These are phyloP conservation scores for Massospora cicadina DNA, from an alignment of 371 early-diverging fungal species.

Conservation along the genomic window DNA sequence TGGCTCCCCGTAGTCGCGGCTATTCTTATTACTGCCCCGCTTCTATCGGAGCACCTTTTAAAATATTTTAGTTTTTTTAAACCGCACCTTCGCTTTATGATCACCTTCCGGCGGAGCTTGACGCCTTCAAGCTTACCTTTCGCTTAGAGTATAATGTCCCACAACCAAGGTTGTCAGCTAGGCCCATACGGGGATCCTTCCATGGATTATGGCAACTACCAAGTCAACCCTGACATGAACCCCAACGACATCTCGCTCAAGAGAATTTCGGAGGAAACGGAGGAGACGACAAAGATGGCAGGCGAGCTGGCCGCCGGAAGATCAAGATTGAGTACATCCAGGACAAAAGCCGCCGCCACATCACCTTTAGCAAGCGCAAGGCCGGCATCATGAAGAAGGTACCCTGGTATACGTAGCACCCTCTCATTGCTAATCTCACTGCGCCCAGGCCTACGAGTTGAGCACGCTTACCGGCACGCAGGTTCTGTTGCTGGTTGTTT, in stretches of 20 bases:
- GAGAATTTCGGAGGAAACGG: neutral
- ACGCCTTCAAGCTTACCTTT: neutral
- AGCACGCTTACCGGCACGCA: conserved; percentile 93
- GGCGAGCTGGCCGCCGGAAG: conserved; percentile 43
- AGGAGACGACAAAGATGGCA: neutral
- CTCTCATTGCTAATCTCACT: neutral
- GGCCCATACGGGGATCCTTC: neutral
- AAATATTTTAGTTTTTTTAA: too few relatives aligned
- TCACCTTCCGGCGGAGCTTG: too few relatives aligned
- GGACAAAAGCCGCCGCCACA: conserved; percentile 87
- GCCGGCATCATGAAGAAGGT: conserved; percentile 97
- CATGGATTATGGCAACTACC: neutral
- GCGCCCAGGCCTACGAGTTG: conserved; percentile 66
- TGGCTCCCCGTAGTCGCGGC: too few relatives aligned
- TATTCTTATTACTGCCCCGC: too few relatives aligned
- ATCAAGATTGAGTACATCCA: conserved; percentile 95
- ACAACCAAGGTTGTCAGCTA: neutral
- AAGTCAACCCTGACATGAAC: neutral
- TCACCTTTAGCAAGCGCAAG: conserved; percentile 97
- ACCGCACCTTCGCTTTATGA: too few relatives aligned
- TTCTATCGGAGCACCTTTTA: too few relatives aligned
- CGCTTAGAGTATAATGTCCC: neutral
- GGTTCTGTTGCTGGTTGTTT: conserved; percentile 86
- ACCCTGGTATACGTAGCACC: neutral
- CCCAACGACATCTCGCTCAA: neutral